These are phyloP conservation scores for Rhodotorula glutinis DNA, from an alignment of 1,284 basidiomycete species.

Conservation along the genomic window DNA sequence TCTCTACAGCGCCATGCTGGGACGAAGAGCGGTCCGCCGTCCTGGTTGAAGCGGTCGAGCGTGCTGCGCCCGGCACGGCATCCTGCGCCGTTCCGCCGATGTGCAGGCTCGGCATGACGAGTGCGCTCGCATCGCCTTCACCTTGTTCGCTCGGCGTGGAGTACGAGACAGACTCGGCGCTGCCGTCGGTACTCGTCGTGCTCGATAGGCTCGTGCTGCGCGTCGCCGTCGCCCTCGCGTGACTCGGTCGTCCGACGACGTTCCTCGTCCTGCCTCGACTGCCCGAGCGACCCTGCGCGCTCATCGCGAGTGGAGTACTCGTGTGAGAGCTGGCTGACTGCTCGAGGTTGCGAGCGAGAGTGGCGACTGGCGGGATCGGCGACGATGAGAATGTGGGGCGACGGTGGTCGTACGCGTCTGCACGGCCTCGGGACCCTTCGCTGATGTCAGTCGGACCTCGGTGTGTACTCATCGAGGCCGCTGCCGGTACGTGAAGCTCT, in stretches of 20 bases:
- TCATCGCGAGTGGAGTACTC: not conserved
- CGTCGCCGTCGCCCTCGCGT: not conserved
- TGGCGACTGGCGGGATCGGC: too few species aligned
- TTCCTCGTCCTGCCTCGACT: not conserved
- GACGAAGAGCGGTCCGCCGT: not conserved
- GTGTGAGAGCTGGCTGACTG: not conserved
- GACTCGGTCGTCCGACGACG: not conserved
- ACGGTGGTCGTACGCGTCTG: too few species aligned
- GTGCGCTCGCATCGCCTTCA: not conserved
- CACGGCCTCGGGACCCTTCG: too few species aligned
- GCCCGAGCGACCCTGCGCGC: not conserved
- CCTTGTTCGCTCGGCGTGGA: constrained; percentile 15
- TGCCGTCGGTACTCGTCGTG: constrained; percentile 23
- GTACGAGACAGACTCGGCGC: constrained; percentile 1
- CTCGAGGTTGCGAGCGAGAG: too few species aligned
- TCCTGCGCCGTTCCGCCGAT: not conserved
- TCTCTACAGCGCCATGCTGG: not conserved
- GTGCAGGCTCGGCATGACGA: constrained; percentile 30
- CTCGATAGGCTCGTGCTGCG: constrained; percentile 15
- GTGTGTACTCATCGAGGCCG: too few species aligned
- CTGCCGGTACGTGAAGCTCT: too few species aligned
- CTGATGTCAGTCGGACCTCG: too few species aligned
- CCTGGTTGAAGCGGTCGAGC: not conserved
- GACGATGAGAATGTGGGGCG: too few species aligned
- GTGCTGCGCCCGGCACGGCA: not conserved